Evolutionary conservation across 1,139 yeast genomes (phyloP).

Genomic region (Candida sojae): DNA sequence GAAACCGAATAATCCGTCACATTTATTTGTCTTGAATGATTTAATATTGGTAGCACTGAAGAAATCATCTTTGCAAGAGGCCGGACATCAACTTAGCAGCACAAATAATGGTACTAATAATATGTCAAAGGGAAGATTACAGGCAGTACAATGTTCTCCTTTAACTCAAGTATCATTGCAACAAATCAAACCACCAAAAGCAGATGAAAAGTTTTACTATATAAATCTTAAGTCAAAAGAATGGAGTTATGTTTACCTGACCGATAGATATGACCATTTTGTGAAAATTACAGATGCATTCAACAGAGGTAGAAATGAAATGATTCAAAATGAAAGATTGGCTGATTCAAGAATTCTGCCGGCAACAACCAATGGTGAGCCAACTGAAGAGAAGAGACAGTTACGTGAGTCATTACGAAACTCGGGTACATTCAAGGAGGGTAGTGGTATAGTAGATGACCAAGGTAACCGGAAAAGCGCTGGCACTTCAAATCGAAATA

Average conservation of each 20-base stretch:
- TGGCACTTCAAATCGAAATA: slow-evolving; percentile 26
- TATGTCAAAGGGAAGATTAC: slow-evolving; percentile 37
- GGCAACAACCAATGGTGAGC: slow-evolving; percentile 15
- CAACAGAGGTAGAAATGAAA: slow-evolving; percentile 65
- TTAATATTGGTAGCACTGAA: slow-evolving; percentile 73
- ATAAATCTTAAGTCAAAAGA: slow-evolving; percentile 51
- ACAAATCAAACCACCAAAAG: slow-evolving; percentile 29
- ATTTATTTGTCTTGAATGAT: slow-evolving; percentile 77
- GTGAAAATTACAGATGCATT: slow-evolving; percentile 58
- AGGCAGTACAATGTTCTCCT: slow-evolving; percentile 83
- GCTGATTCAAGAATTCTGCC: slow-evolving; percentile 27
- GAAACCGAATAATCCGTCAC: slow-evolving; percentile 77
- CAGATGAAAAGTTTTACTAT: slow-evolving; percentile 34
- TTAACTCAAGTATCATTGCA: slow-evolving; percentile 59
- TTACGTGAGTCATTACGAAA: slow-evolving; percentile 42
- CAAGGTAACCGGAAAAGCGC: slow-evolving; percentile 29
- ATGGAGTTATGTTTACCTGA: slow-evolving; percentile 60
- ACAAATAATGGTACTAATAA: slow-evolving; percentile 7
- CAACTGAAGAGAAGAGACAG: slow-evolving; percentile 41
- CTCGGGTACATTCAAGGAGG: slow-evolving; percentile 30
- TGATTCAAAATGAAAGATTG: slow-evolving; percentile 50
- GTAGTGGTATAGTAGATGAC: slow-evolving; percentile 25
- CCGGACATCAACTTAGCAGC: slow-evolving; percentile 9
- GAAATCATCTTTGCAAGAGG: slow-evolving; percentile 37
- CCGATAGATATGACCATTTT: slow-evolving; percentile 64